Base-by-base conservation (phyloP, 805 yeast species). In the Wickerhamiella hasegawae region DNA sequence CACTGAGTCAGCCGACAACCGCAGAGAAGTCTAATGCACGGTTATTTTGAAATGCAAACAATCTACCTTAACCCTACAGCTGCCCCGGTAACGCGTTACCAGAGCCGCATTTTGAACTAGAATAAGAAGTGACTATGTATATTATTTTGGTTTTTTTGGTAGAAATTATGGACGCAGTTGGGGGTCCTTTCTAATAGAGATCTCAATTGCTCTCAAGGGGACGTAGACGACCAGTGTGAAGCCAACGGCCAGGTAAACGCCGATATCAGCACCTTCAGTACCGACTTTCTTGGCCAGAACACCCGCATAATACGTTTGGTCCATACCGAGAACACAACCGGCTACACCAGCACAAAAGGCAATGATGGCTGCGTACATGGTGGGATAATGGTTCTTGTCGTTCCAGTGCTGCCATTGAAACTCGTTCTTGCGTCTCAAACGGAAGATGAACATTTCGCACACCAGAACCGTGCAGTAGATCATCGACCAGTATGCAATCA, bases 401-500 rank as follows among this genome's bases (percentile, higher is more conserved):
- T 82, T 70, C 90, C 94, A 83, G 25, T 69, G 66, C 8, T 63
- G 65, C 70, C 83, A 81, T 51, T 80, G 76, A 57, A 80, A 80
- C 45, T 69, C 55, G 38, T 66, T 65, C 45, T 68, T 54, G 28
- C 58, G 46, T 32, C 54, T 44, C 31, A 72, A 64, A 50, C 94
- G 66, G 59, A 82, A 82, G 14, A 81, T 63, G 3, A 65, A 38
- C 48, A 80, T 80, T 52, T 82, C 94, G 44, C 78, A 81, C 3
- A 80, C 40, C 23, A 81, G 55, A 31, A 82, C 52, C n/a, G 70
- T 67, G 46, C 76, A 70, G 53, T 82, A 83, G 59, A 82, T 79
- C 39, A 85, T 71, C 37, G 80, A 70, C 94, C 94, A 82, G 57
- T 82, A 82, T 2, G 93, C 93, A 39, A 82, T 69, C 94, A 82